Percentiles rank a stretch among this genome's conserved stretches.
Evolutionary conservation across 2,329 filamentous ascomycete species (phyloP).

Genomic region (Byssoonygena ceratinophila): DNA sequence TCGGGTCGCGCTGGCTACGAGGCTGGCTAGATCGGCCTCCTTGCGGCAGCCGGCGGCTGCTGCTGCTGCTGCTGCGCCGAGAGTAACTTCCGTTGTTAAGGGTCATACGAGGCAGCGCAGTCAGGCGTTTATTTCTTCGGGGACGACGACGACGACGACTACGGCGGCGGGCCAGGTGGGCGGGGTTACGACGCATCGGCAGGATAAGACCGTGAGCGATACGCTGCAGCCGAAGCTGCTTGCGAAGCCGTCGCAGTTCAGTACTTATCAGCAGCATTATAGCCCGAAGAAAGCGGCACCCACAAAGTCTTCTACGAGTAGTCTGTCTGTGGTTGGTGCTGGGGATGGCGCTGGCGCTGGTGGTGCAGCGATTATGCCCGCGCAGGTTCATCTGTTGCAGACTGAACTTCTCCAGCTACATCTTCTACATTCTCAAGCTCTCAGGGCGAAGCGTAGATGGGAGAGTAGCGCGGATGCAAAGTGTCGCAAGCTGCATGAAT

Average conservation of each 20-base stretch:
- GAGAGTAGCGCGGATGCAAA: conserved; percentile 23
- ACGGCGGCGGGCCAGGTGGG: conserved; percentile 16
- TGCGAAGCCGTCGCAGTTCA: conserved; percentile 27
- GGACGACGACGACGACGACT: too few relatives aligned
- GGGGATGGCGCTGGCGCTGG: conserved; percentile 10
- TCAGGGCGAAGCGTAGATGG: conserved; percentile 26
- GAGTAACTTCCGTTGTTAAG: conserved; percentile 14
- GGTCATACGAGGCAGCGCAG: conserved; percentile 31
- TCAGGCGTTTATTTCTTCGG: conserved; percentile 21
- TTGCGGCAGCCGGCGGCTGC: conserved; percentile 32
- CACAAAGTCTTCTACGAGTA: conserved; percentile 18
- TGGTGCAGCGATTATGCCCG: conserved; percentile 24
- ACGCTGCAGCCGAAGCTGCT: conserved; percentile 7
- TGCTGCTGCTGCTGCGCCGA: conserved; percentile 18
- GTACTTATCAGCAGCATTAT: conserved; percentile 31
- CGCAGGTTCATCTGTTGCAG: conserved; percentile 30
- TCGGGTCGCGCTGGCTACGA: conserved; percentile 25
- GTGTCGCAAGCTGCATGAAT: conserved; percentile 28
- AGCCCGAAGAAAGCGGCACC: conserved; percentile 31
- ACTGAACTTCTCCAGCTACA: conserved; percentile 37
- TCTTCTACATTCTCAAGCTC: conserved; percentile 28
- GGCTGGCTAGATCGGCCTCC: conserved; percentile 29
- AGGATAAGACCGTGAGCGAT: conserved; percentile 10
- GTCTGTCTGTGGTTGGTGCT: conserved; percentile 14
- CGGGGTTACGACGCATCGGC: conserved; percentile 7